Evolutionary conservation across 208 protist species (phyloP), one percentile per base, ranked within the genome.

Genomic region (Wallacemonas sp.): DNA sequence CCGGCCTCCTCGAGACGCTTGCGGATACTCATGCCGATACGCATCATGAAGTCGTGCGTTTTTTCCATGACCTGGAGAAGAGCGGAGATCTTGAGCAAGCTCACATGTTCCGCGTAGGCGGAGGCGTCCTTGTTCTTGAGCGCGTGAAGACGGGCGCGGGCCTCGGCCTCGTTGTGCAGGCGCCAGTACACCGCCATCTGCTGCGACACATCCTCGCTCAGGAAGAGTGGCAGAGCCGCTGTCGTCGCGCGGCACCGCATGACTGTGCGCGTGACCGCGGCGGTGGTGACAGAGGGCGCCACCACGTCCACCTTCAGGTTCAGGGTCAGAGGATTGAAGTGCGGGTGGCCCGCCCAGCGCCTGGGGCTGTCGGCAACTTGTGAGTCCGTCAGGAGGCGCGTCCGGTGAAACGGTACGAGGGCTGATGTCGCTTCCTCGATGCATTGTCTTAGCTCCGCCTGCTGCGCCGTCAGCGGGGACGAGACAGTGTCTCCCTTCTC

Each of bases 11-110:
- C 62, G n/a, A 44, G 38, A 13, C 48, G 44, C 17, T 65, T 41
- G 52, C 73, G 53, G 24, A 90, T 54, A 0, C 62, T 58, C 37
- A 77, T 32, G 5, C 77, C 76, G 39, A 90, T 86, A 59, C 75
- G 68, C 30, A 41, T 61, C 77, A 90, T 87, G 33, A 90, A 90
- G 17, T 39, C 66, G 26, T 87, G 64, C 33, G 83, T 90, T 26
- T 44, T 55, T 50, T 90, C 79, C 83, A 90, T 90, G 21, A 90
- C 82, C n/a, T 66, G 27, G 38, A 87, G 61, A 29, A 90, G 66
- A 17, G 77, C 45, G 9, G 83, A 76, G 1, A 86, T 57, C 53
- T 90, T 85, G 36, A 84, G 60, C 19, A 76, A 41, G 48, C 68
- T 77, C 10, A 90, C 66, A 65, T 87, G 78, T 48, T 77, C 36